phyloP scores from a whole-genome alignment of 2,329 filamentous ascomycete species.

The Microcyclospora pomicola region DNA sequence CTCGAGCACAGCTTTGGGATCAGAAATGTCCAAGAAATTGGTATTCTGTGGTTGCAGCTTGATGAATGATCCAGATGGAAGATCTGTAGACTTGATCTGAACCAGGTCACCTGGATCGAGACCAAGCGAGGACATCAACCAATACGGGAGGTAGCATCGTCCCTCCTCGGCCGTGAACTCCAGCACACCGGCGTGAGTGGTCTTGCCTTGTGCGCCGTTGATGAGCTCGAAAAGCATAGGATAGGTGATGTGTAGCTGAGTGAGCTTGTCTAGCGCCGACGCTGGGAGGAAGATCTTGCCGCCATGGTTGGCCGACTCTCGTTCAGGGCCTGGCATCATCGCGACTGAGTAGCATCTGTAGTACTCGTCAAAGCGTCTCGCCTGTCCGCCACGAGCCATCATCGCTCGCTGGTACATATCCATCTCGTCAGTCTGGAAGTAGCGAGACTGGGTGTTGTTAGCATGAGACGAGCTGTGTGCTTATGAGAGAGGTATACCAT shows the following conservation, averaged over 20 bases:
- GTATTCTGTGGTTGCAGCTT: slow-evolving; percentile 92
- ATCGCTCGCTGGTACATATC: slow-evolving; percentile 41
- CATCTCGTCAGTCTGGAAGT: slow-evolving; percentile 40
- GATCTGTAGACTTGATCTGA: slow-evolving; percentile 86
- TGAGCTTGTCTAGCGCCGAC: slow-evolving; percentile 91
- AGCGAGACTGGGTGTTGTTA: slow-evolving; percentile 13
- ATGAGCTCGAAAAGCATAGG: slow-evolving; percentile 93
- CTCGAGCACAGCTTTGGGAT: slow-evolving; percentile 93
- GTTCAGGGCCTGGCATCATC: slow-evolving; percentile 84
- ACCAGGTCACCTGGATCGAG: slow-evolving; percentile 89
- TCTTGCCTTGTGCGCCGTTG: slow-evolving; percentile 66
- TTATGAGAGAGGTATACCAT: no score
- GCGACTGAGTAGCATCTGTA: slow-evolving; percentile 92
- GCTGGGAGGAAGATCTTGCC: slow-evolving; percentile 98
- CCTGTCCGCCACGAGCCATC: slow-evolving; percentile 37
- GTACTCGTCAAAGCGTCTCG: slow-evolving; percentile 90
- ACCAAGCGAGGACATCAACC: slow-evolving; percentile 87
- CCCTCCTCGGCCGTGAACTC: slow-evolving; percentile 98
- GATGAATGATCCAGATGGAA: slow-evolving; percentile 81
- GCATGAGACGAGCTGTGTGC: no score
- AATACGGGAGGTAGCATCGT: slow-evolving; percentile 87
- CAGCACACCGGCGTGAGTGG: slow-evolving; percentile 85
- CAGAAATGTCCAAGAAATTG: slow-evolving; percentile 89
- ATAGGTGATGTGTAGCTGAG: slow-evolving; percentile 89
- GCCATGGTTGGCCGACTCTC: slow-evolving; percentile 83